Evolutionary conservation across 2,329 filamentous ascomycete species (phyloP), one percentile per base, ranked within the genome.

Genomic region (Laburnicola sp.): DNA sequence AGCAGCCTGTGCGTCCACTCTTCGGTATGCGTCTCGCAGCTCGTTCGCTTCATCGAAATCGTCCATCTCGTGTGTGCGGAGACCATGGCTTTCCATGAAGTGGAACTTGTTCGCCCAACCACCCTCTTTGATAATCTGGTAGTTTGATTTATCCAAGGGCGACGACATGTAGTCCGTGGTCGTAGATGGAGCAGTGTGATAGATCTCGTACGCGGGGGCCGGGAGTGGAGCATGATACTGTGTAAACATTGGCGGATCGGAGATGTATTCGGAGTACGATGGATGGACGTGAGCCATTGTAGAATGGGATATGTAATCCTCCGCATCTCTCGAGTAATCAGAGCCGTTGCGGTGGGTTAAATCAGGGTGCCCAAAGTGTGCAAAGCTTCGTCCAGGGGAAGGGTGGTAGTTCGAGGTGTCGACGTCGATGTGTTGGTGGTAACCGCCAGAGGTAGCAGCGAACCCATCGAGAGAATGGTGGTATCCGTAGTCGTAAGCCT

Each of bases 1-100:
- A 4, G 31, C 40, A 21, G 30, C 22, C 36, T 42, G 22, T 5
- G 47, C 41, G 26, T 58, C 52, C 7, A 51, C 10, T 49, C 40
- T 23, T 32, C 44, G 36, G 32, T 50, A 54, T 2, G 25, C 38
- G 10, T 50, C 46, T 10, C 50, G 39, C 1, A 53, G 23, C 26
- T 47, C n/a, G n/a, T 21, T 35, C 8, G 49, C 46, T 21, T 48
- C 38, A 2, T 45, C 26, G 22, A 53, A 53, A 40, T 51, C 46
- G 8, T 47, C 57, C 21, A 21, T 39, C 8, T 53, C 43, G n/a
- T 26, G 34, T 3, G 50, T 16, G 9, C 46, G 43, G 1, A 57
- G 25, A 6, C 57, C 47, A n/a, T 53, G 51, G 5, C 46, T 38
- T n/a, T 43, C 53, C 49, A 58, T 55, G 30, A 55, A 54, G 7